phyloP scores from a whole-genome alignment of 108 stramenopile species.

The Parietichytrium sp. region DNA sequence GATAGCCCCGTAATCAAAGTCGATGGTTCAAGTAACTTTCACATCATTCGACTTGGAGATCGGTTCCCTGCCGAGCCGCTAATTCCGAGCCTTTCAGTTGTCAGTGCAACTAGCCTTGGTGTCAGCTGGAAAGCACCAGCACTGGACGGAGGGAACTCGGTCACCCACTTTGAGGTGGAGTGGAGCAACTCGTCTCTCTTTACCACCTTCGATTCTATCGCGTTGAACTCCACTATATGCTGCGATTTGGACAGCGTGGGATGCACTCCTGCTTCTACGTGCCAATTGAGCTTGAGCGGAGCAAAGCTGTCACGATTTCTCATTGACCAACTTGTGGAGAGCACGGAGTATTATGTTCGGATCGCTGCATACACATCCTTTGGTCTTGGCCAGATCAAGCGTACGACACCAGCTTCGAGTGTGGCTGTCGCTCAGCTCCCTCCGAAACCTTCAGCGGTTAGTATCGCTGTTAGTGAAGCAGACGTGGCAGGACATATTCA shows the following conservation, averaged over 20 bases:
- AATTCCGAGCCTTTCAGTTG: conserved; percentile 4
- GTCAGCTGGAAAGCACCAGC: conserved; percentile 9
- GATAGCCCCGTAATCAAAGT: too few species aligned
- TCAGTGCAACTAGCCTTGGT: neutral
- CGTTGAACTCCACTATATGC: neutral
- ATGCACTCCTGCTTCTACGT: too few species aligned
- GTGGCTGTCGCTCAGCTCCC: neutral
- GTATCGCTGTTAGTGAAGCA: neutral
- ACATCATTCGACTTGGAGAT: neutral
- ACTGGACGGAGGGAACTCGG: neutral
- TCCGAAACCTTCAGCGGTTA: neutral
- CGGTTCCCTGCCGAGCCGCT: neutral
- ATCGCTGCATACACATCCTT: neutral
- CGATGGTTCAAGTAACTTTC: too few species aligned
- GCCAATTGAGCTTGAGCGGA: neutral
- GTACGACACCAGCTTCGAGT: neutral
- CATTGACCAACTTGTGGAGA: neutral
- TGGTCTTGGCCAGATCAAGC: neutral
- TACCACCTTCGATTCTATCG: neutral
- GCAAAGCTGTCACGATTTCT: neutral
- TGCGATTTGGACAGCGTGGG: too few species aligned
- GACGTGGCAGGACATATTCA: conserved; percentile 10
- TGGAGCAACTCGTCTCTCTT: neutral
- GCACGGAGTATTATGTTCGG: neutral
- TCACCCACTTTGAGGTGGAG: conserved; percentile 31